phyloP scores from a whole-genome alignment of 2,329 filamentous ascomycete species.

The Aspergillus floridensis region DNA sequence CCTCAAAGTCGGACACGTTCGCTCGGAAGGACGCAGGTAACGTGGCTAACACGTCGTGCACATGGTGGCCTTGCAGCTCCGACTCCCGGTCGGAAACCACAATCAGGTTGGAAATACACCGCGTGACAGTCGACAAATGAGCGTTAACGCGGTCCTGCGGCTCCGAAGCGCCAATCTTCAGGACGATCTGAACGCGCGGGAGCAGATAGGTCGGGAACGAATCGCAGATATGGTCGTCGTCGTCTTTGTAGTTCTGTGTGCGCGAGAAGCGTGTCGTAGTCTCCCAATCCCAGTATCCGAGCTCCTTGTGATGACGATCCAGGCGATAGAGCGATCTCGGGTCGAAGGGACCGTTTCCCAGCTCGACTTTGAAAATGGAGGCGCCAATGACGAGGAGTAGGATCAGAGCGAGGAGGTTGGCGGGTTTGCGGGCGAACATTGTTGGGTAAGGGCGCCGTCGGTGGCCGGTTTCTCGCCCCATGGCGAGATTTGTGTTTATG shows the following conservation, averaged over 20 bases:
- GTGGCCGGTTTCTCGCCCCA: not conserved
- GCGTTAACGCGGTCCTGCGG: conserved; percentile 41
- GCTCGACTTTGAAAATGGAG: conserved; percentile 8
- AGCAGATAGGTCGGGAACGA: conserved; percentile 38
- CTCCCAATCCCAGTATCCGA: conserved; percentile 25
- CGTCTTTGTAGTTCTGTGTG: not conserved
- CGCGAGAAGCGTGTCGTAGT: conserved; percentile 18
- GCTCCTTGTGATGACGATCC: not conserved
- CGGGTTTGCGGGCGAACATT: conserved; percentile 4
- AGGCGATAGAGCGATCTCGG: conserved; percentile 9
- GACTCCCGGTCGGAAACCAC: conserved; percentile 55
- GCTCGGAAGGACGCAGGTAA: conserved; percentile 44
- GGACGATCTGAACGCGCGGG: conserved; percentile 45
- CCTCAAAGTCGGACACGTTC: conserved; percentile 37
- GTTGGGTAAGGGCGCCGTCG: not conserved
- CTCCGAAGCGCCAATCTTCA: conserved; percentile 53
- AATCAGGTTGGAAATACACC: conserved; percentile 49
- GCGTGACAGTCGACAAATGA: conserved; percentile 54
- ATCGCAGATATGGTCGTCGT: conserved; percentile 16
- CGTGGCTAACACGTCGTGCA: conserved; percentile 48
- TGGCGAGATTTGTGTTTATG: not conserved
- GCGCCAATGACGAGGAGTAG: conserved; percentile 1
- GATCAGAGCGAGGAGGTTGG: conserved; percentile 8
- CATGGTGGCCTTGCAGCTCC: conserved; percentile 42
- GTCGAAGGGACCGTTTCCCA: conserved; percentile 2